Conservation (phyloP, 352 stramenopile species). For the Pythium pectinolyticum region DNA sequence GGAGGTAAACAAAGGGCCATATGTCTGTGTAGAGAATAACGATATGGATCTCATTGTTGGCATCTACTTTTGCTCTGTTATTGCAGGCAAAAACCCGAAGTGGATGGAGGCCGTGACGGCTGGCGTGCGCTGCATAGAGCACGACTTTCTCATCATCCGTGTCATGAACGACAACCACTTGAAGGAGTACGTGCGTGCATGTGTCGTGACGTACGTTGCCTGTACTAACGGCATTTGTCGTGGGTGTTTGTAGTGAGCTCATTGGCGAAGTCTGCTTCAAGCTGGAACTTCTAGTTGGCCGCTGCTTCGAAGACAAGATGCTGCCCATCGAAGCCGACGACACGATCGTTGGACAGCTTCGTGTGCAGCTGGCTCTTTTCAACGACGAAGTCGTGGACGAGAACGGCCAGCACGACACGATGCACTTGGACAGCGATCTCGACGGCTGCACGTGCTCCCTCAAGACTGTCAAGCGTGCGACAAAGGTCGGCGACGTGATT, state of each 20-base stretch:
- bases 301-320: conserved; percentile 71
- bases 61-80: too few species aligned
- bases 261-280: conserved; percentile 72
- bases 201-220: too few species aligned
- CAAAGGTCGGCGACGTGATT: conserved; percentile 72
- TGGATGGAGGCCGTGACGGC: conserved; percentile 72
- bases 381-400: conserved; percentile 80
- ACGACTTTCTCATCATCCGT: conserved; percentile 75
- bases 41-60: too few species aligned
- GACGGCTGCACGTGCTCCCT: conserved; percentile 59
- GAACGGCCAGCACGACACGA: conserved; percentile 28
- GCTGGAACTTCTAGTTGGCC: conserved; percentile 64
- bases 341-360: conserved; percentile 75
- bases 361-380: conserved; percentile 71
- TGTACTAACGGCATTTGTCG: neutral
- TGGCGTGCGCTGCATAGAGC: conserved; percentile 72
- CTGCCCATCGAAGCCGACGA: conserved; percentile 70
- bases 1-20: conserved; percentile 56
- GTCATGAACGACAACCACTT: conserved; percentile 83
- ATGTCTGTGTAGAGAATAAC: too few species aligned
- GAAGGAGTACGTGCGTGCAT: conserved; percentile 49
- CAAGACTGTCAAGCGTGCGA: conserved; percentile 46
- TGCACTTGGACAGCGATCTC: conserved; percentile 50
- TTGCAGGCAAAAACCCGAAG: conserved; percentile 64
- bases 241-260: conserved; percentile 37